phyloP scores from a whole-genome alignment of 768 basidiomycete species.

The Atractiella rhizophila region DNA sequence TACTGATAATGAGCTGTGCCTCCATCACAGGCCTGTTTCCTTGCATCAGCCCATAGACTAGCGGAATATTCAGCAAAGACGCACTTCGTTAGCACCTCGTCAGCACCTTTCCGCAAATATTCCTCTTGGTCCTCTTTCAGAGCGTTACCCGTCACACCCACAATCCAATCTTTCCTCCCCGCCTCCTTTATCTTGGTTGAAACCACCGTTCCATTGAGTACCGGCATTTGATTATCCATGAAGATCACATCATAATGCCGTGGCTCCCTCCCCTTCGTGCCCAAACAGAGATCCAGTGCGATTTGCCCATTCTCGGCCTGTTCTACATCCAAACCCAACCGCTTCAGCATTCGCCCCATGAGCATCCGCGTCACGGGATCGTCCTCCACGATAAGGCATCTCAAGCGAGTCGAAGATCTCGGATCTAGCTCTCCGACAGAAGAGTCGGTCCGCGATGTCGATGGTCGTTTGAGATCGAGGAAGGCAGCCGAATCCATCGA shows the following conservation, averaged over 20 bases:
- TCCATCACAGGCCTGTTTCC: too few species aligned
- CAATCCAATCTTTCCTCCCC: conserved; percentile 50
- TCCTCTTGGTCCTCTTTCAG: conserved; percentile 23
- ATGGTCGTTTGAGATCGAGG: too few species aligned
- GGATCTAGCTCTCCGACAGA: too few species aligned
- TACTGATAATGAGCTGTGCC: too few species aligned
- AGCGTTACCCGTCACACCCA: conserved; percentile 30
- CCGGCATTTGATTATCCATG: conserved; percentile 13
- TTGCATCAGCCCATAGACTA: too few species aligned
- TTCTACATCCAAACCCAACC: conserved; percentile 50
- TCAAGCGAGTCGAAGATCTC: too few species aligned
- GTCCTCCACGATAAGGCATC: conserved; percentile 23
- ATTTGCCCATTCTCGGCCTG: conserved; percentile 67
- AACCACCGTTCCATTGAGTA: conserved; percentile 42
- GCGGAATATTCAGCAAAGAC: too few species aligned
- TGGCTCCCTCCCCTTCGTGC: too few species aligned
- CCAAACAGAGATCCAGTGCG: conserved; percentile 45
- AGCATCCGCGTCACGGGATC: conserved; percentile 52
- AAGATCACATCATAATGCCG: conserved; percentile 28
- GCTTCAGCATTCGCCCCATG: conserved; percentile 52
- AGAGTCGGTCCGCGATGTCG: too few species aligned
- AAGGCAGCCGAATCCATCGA: too few species aligned
- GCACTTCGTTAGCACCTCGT: too few species aligned
- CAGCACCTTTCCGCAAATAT: too few species aligned
- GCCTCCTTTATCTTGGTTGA: conserved; percentile 38